Base-by-base conservation (phyloP, 2,329 filamentous ascomycete genomes). In the Sporothrix phasma region DNA sequence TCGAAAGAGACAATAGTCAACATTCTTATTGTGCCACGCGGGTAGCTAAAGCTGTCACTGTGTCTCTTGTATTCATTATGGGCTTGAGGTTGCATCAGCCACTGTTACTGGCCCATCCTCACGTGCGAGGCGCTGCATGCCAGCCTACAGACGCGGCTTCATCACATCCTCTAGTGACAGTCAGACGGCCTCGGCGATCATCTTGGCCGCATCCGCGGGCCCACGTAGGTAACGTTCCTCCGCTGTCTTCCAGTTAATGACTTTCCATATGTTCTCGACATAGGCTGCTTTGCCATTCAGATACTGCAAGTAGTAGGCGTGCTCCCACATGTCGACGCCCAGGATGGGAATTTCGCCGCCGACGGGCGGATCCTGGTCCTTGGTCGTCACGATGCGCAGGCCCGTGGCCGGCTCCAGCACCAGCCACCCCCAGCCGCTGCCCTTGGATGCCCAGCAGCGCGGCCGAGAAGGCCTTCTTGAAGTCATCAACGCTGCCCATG, bases 261-360 rank as follows among this genome's bases (percentile, higher is more conserved):
- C 83, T 39, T 85, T 85, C 88, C 88, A 92, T 69, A 91, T 88
- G 67, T 88, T 88, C 66, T 88, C 83, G 6, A 90, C 81, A 69
- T 92, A 92, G 0, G 84, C 84, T 0, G 85, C 86, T 75, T 91
- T 90, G 66, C 85, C 84, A 70, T 92, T 92, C 65, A 88, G 78
- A 70, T 91, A 92, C 83, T 89, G 79, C 26, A 54, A 77, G 72
- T 96, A 96, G 73, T 95, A 96, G 0, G 91, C 91, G 77, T 96
- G 91, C 78, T 96, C 91, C 91, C 90, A 95, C 84, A 95, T 93
- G 73, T 96, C 91, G 2, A 96, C 80, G 0, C 90, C 90, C 47
- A 92, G 80, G 22, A 96, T 77, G 8, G 88, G 87, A n/a, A 84
- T 81, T 68, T 86, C 83, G 4, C 83, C 81, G 17, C 79, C 70